phyloP scores from a whole-genome alignment of 1,139 yeast species.

The Petasospora fabianii region DNA sequence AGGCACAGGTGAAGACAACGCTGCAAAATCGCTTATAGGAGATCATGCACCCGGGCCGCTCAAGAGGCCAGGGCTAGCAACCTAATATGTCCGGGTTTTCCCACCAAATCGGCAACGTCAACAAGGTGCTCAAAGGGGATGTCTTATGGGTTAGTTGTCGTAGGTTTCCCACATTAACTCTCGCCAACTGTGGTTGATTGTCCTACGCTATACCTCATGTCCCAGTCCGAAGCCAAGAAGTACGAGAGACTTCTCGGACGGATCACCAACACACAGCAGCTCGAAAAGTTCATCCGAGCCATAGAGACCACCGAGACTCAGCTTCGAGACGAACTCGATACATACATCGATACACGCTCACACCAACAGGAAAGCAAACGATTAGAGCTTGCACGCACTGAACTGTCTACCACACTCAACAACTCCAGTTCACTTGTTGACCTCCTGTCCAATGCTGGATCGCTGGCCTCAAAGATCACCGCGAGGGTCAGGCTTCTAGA shows the following conservation, averaged over 20 bases:
- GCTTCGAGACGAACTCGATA: slow-evolving; percentile 22
- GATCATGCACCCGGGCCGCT: no score
- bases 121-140: no score
- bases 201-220: no score
- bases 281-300: slow-evolving; percentile 24
- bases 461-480: slow-evolving; percentile 64
- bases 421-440: slow-evolving; percentile 45
- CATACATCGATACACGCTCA: slow-evolving; percentile 22
- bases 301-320: slow-evolving; percentile 24
- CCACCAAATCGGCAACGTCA: no score
- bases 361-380: slow-evolving; percentile 32
- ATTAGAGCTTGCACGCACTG: slow-evolving; percentile 39
- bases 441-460: slow-evolving; percentile 57
- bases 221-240: slow-evolving; percentile 14
- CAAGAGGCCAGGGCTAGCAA: no score
- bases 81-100: no score
- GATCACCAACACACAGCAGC: slow-evolving; percentile 13
- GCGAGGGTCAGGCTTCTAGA: slow-evolving; percentile 68
- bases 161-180: no score
- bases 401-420: slow-evolving; percentile 39
- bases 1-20: no score
- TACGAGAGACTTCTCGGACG: slow-evolving; percentile 22
- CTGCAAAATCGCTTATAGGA: no score
- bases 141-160: no score
- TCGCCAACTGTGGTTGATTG: no score